Evolutionary conservation across 1,284 basidiomycete genomes (phyloP), one percentile per base, ranked within the genome.

Genomic region (Puccinia novopanici): DNA sequence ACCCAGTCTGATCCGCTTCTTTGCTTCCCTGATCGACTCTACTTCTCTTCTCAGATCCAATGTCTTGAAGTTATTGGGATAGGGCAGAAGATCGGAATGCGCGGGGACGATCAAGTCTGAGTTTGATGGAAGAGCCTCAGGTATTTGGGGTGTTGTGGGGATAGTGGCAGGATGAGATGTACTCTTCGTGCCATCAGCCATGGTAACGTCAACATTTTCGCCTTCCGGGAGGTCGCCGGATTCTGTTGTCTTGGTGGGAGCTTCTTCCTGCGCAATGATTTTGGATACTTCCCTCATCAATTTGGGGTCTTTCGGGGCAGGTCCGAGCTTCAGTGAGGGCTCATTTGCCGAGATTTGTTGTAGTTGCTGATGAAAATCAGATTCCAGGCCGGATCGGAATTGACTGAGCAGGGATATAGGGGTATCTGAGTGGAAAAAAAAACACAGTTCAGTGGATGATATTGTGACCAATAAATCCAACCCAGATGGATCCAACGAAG

Each of bases 41-140:
- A 98, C 93, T 86, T 99, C 97, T 73, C 95, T 89, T 85, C 93
- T 92, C 34, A 99, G 90, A 85, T 99, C 97, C 2, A 92, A 88
- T 0, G 91, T 91, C 83, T 92, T 92, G 87, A 98, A 98, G 1
- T 90, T 88, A 0, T 91, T 88, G 0, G 94, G 92, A 83, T 90
- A 89, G 2, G 94, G 94, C 3, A 90, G 89, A 52, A 95, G 87
- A 81, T 97, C 94, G 27, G 89, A 85, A 76, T 91, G 88, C n/a
- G 90, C 87, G 0, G 94, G 93, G 12, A 90, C 67, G 57, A 84
- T 59, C 40, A 85, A 81, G 3, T 81, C 75, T 19, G 48, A 37
- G 27, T 40, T 45, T 3, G 59, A 61, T 30, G 68, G 52, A 27
- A 59, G 37, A 22, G 74, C 61, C 19, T 79, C 63, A 34, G 82